A percentile compares a stretch with the other conserved stretches of the same genome.
These are phyloP conservation scores for Aspergillus sp. DNA, from an alignment of 2,329 filamentous ascomycete genomes.

Conservation along the genomic window DNA sequence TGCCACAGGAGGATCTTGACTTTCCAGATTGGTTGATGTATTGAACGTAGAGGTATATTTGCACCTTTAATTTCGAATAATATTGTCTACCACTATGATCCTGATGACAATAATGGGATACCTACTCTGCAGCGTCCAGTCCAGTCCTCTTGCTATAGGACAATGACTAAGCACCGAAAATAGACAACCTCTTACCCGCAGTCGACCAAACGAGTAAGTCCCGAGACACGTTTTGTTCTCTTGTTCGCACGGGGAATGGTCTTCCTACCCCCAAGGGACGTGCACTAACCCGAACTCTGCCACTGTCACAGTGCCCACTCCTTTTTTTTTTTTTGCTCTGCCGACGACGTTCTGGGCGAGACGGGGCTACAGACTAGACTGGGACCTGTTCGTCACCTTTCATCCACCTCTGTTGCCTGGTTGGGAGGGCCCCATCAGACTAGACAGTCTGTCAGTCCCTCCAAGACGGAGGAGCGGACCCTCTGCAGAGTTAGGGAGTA, in stretches of 20 bases:
- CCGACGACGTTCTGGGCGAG: background rate
- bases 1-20: too few relatives aligned
- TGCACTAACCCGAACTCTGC: background rate
- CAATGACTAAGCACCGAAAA: background rate
- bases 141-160: background rate
- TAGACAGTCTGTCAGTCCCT: background rate
- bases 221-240: constrained; percentile 5
- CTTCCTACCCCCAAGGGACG: background rate
- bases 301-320: background rate
- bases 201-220: background rate
- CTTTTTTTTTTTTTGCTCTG: background rate
- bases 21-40: too few relatives aligned
- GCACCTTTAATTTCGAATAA: too few relatives aligned
- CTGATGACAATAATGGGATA: too few relatives aligned
- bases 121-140: too few relatives aligned
- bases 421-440: constrained; percentile 1
- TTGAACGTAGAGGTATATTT: too few relatives aligned
- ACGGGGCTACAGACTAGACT: constrained; percentile 6
- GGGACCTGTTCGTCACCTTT: constrained; percentile 9
- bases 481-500: too few relatives aligned
- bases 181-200: constrained; percentile 1
- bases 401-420: constrained; percentile 1
- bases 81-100: too few relatives aligned
- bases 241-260: background rate
- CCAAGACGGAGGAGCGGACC: too few relatives aligned